Conservation (phyloP, 2,329 filamentous ascomycete species). For the Emericellopsis cladophorae region DNA sequence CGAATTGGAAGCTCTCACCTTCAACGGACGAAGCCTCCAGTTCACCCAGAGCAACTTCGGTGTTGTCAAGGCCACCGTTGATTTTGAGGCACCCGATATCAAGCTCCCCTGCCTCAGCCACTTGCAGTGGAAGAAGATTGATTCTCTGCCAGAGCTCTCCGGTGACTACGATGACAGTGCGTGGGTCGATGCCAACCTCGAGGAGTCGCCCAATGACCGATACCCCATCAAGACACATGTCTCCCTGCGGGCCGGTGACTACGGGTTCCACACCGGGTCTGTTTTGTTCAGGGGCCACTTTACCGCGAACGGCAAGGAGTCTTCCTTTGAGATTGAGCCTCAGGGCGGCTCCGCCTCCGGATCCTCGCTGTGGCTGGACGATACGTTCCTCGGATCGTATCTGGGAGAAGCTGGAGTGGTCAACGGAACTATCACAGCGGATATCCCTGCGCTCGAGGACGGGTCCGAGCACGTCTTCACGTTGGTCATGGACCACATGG, state of each 20-base stretch:
- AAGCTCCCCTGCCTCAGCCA: conserved; percentile 15
- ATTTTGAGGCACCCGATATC: conserved; percentile 6
- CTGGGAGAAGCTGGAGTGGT: conserved; percentile 33
- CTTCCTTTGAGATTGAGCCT: conserved; percentile 37
- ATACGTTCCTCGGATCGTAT: conserved; percentile 48
- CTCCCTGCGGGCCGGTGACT: conserved; percentile 53
- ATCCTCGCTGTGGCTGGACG: conserved; percentile 48
- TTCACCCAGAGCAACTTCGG: conserved; percentile 7
- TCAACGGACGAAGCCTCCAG: conserved; percentile 7
- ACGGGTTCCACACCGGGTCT: conserved; percentile 55
- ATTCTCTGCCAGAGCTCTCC: conserved; percentile 9
- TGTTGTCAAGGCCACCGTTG: conserved; percentile 8
- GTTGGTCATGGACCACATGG: conserved; percentile 56
- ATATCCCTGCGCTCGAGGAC: conserved; percentile 33
- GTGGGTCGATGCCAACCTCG: conserved; percentile 25
- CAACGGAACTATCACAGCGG: conserved; percentile 40
- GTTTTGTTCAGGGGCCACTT: conserved; percentile 57
- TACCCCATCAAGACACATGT: conserved; percentile 41
- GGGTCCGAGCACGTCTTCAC: conserved; percentile 48
- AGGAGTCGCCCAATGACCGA: conserved; percentile 9
- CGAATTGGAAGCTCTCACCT: conserved; percentile 5
- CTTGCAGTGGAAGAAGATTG: conserved; percentile 5
- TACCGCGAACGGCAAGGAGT: conserved; percentile 42
- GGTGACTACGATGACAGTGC: conserved; percentile 24
- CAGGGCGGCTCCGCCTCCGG: conserved; percentile 55